A percentile compares a stretch with the other conserved stretches of the same genome.
Conservation (phyloP, 1,139 yeast genomes). For the Geotrichum phurueaensis region DNA sequence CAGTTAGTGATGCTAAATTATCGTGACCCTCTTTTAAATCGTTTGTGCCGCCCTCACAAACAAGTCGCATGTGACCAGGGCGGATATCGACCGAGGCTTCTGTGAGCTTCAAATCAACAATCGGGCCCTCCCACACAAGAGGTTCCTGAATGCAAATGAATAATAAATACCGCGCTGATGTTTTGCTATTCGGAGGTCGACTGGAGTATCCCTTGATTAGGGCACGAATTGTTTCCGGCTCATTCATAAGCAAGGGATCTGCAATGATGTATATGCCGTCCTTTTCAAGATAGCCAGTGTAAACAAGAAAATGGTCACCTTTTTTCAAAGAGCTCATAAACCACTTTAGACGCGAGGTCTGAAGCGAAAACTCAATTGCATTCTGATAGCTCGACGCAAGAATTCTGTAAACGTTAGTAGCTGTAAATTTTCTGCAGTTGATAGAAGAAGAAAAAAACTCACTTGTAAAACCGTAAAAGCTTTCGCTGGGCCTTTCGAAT, state of each 20-base stretch:
- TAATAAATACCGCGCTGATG: slow-evolving; percentile 50
- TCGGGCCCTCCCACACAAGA: slow-evolving; percentile 83
- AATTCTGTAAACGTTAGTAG: slow-evolving; percentile 33
- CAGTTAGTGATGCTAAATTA: slow-evolving; percentile 27
- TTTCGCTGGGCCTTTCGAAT: slow-evolving; percentile 82
- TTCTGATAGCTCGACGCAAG: slow-evolving; percentile 71
- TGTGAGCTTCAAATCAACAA: slow-evolving; percentile 51
- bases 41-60: slow-evolving; percentile 57
- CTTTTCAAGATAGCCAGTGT: slow-evolving; percentile 4
- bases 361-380: slow-evolving; percentile 61
- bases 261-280: slow-evolving; percentile 44
- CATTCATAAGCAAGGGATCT: slow-evolving; percentile 47
- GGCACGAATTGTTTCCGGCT: slow-evolving; percentile 38
- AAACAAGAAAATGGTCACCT: slow-evolving; percentile 69
- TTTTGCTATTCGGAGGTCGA: neutral
- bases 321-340: slow-evolving; percentile 55
- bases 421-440: neutral
- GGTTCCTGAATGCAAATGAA: slow-evolving; percentile 80
- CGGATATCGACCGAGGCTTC: slow-evolving; percentile 38
- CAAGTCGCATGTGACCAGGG: slow-evolving; percentile 64
- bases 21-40: slow-evolving; percentile 45
- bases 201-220: slow-evolving; percentile 34
- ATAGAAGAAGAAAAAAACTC: neutral
- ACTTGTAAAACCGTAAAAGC: slow-evolving; percentile 62
- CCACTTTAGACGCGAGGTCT: slow-evolving; percentile 43